phyloP scores from a whole-genome alignment of 495 filamentous ascomycete genomes.

The Xylaria venustula region DNA sequence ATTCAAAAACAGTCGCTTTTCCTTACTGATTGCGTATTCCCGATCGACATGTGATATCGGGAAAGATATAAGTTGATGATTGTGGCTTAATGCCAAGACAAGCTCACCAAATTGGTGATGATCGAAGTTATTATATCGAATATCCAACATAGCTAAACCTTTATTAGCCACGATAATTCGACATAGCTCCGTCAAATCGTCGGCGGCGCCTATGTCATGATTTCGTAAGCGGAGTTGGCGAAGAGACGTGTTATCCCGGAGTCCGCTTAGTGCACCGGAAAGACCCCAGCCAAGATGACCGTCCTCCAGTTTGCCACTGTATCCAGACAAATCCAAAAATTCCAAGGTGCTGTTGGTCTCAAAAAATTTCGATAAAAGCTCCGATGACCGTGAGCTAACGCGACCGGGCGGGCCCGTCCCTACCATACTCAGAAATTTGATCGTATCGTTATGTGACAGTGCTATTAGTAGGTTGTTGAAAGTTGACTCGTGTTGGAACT shows the following conservation, averaged over 20 bases:
- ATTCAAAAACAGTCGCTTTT: slow-evolving; percentile 18
- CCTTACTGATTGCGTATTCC: slow-evolving; percentile 24
- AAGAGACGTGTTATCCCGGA: slow-evolving; percentile 73
- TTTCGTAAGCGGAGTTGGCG: slow-evolving; percentile 73
- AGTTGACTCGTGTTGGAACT: slow-evolving; percentile 71
- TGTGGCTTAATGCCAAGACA: slow-evolving; percentile 23
- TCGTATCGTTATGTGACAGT: slow-evolving; percentile 67
- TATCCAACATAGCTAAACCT: slow-evolving; percentile 35
- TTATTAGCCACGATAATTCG: slow-evolving; percentile 25
- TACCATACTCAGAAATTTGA: slow-evolving; percentile 81
- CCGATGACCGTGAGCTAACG: slow-evolving; percentile 69
- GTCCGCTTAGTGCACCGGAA: slow-evolving; percentile 70
- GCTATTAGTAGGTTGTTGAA: slow-evolving; percentile 75
- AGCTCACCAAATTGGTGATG: slow-evolving; percentile 26
- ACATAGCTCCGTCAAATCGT: slow-evolving; percentile 33
- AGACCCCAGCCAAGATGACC: slow-evolving; percentile 81
- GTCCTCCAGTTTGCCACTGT: slow-evolving; percentile 83
- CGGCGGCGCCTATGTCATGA: slow-evolving; percentile 49
- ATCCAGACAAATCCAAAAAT: slow-evolving; percentile 84
- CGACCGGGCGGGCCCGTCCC: slow-evolving; percentile 83
- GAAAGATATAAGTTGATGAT: slow-evolving; percentile 27
- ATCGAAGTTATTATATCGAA: slow-evolving; percentile 41
- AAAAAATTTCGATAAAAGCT: slow-evolving; percentile 72
- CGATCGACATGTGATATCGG: slow-evolving; percentile 23
- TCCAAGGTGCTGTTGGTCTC: slow-evolving; percentile 73